Evolutionary conservation across 2,329 filamentous ascomycete genomes (phyloP).

Genomic region (Aspergillus thermomutatus): DNA sequence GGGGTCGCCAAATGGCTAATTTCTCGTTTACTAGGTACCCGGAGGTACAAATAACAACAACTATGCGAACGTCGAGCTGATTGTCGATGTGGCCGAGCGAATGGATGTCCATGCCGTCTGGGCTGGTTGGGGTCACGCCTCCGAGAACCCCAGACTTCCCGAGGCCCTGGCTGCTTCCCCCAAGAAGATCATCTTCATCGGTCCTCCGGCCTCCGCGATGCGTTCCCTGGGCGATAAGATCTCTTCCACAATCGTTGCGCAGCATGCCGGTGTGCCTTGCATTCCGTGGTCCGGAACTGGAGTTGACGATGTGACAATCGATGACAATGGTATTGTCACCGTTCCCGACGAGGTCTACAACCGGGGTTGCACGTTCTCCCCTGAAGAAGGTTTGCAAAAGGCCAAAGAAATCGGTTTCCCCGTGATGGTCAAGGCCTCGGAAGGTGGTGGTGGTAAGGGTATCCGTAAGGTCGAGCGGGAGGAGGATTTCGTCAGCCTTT

Average conservation of each 20-base stretch:
- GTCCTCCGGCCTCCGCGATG: constrained; percentile 96
- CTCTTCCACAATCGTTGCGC: constrained; percentile 97
- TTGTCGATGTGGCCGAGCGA: constrained; percentile 96
- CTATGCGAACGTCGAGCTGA: constrained; percentile 98
- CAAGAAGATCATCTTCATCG: constrained; percentile 99
- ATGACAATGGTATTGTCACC: constrained; percentile 83
- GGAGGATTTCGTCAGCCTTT: constrained; percentile 78
- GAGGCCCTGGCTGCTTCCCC: constrained; percentile 93
- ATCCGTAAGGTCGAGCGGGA: constrained; percentile 91
- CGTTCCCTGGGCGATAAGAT: constrained; percentile 99
- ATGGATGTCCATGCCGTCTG: constrained; percentile 98
- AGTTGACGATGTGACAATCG: constrained; percentile 75
- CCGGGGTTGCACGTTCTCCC: constrained; percentile 85
- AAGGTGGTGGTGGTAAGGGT: constrained; percentile 98
- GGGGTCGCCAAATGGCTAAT: background rate
- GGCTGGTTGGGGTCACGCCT: constrained; percentile 99
- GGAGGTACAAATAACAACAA: constrained; percentile 99
- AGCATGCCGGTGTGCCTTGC: constrained; percentile 92
- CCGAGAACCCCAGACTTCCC: constrained; percentile 95
- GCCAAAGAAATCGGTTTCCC: constrained; percentile 94
- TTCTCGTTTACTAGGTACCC: constrained; percentile 59
- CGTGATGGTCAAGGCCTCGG: constrained; percentile 99
- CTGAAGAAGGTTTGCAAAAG: constrained; percentile 82
- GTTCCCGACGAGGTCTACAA: constrained; percentile 81
- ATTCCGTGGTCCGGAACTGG: constrained; percentile 99